phyloP scores from a whole-genome alignment of 495 filamentous ascomycete genomes.

The Beverwykella pulmonaria region DNA sequence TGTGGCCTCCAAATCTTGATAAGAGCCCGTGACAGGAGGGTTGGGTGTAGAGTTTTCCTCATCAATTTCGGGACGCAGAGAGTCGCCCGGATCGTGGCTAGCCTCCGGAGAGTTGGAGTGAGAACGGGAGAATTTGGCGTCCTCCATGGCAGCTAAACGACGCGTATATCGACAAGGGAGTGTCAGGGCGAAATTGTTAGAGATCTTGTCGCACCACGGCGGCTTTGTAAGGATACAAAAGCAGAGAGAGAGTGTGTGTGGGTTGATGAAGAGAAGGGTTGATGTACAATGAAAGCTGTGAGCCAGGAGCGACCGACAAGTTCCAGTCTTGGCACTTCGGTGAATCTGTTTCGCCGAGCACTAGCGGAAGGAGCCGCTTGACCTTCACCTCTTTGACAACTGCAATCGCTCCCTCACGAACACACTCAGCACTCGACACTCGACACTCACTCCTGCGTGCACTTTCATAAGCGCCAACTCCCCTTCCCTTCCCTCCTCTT shows the following conservation, averaged over 20 bases:
- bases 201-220: neutral
- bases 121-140: slow-evolving; percentile 21
- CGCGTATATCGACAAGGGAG: neutral
- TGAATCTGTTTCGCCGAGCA: neutral
- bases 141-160: slow-evolving; percentile 26
- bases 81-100: slow-evolving; percentile 51
- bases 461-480: neutral
- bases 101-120: slow-evolving; percentile 28
- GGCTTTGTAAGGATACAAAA: neutral
- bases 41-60: slow-evolving; percentile 50
- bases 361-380: neutral
- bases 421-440: neutral
- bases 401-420: neutral
- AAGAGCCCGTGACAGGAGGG: slow-evolving; percentile 45
- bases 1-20: slow-evolving; percentile 47
- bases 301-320: neutral
- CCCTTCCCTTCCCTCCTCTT: neutral
- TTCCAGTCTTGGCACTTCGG: slow-evolving; percentile 3
- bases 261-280: neutral
- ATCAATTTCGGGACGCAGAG: slow-evolving; percentile 47
- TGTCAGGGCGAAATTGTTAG: neutral
- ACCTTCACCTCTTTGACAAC: neutral
- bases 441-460: neutral
- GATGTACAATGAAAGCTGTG: slow-evolving; percentile 14
- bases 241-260: neutral